Base-by-base conservation (phyloP, 1,139 yeast species). In the Wickerhamomyces sp. region DNA sequence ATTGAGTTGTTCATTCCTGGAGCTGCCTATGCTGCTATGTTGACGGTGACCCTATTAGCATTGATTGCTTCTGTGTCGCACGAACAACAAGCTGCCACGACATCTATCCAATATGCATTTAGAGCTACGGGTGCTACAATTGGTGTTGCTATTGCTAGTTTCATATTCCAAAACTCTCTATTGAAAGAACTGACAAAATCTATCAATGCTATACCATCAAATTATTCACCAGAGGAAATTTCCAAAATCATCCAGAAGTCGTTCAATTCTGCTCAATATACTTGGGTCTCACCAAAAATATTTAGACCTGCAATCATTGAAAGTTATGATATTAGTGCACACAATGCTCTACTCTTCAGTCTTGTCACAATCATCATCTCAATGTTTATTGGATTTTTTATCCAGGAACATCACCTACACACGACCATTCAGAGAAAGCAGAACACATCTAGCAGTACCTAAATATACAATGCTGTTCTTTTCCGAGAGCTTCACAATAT, bases 101-200 rank as follows among this genome's bases (percentile, higher is more conserved):
- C 93, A 1, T 81, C 89, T 0, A 82, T 84, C 46, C 89, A 84
- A 58, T 84, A 84, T 60, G 84, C 88, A 1, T 84, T 82, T 66
- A 71, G 91, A 55, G 81, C 90, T 7, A 80, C 86, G 1, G 93
- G 93, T 0, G 81, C 88, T 3, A 82, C 90, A 0, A 57, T 57
- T 68, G 91, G 91, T 18, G 87, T 84, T 11, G 71, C 91, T 1
- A 60, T 81, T 29, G 83, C 87, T 0, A 76, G 84, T 18, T 81
- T 89, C 7, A 70, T 84, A 34, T 84, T 84, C 67, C 81, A 78
- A 53, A 71, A 71, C 33, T 49, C 56, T 30, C 47, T 66, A 34
- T 38, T 50, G n/a, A 43, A 41, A 1, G 41, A 39, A 52, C 66
- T 66, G 18, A 48, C 47, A 13, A 39, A 23, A 1, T 50, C 52